Percentiles rank a stretch among this genome's conserved stretches.
These are phyloP conservation scores for Dimargaris verticillata DNA, from an alignment of 192 early-diverging fungal genomes.

Conservation along the genomic window DNA sequence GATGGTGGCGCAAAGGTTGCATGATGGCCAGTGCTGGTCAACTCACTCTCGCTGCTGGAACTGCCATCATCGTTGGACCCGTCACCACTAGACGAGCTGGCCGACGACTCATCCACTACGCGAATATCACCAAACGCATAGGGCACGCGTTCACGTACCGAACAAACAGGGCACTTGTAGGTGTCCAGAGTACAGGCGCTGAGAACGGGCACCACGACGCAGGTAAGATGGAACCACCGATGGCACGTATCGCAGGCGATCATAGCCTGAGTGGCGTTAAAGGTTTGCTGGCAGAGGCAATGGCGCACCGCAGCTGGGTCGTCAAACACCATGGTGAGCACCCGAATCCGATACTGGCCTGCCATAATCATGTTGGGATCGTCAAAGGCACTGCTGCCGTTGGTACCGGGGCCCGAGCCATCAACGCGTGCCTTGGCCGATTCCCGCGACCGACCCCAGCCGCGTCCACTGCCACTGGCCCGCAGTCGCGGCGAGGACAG, in stretches of 20 bases:
- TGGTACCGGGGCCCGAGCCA: conserved; percentile 14
- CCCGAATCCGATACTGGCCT: conserved; percentile 16
- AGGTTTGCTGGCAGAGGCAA: conserved; percentile 24
- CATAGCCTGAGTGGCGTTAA: conserved; percentile 20
- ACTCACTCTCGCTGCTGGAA: no score
- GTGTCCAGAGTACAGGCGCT: conserved; percentile 11
- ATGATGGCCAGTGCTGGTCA: no score
- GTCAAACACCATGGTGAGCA: conserved; percentile 14
- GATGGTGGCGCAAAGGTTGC: no score
- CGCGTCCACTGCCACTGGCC: not conserved
- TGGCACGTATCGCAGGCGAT: conserved; percentile 47
- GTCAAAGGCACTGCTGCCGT: conserved; percentile 14
- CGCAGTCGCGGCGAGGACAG: not conserved
- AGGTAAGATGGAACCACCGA: conserved; percentile 39
- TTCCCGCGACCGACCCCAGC: not conserved
- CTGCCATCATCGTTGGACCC: no score
- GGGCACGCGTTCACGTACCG: conserved; percentile 3
- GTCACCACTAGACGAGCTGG: no score
- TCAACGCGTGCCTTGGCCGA: not conserved
- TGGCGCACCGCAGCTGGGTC: conserved; percentile 13
- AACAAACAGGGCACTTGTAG: conserved; percentile 9
- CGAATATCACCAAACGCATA: conserved; percentile 8
- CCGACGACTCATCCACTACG: not conserved
- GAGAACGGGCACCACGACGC: conserved; percentile 29
- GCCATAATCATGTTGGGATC: conserved; percentile 9